Percentiles rank a stretch among this genome's conserved stretches.
These are phyloP conservation scores for Gardenia jasminoides DNA, from an alignment of 257 asterid species.

Conservation along the genomic window DNA sequence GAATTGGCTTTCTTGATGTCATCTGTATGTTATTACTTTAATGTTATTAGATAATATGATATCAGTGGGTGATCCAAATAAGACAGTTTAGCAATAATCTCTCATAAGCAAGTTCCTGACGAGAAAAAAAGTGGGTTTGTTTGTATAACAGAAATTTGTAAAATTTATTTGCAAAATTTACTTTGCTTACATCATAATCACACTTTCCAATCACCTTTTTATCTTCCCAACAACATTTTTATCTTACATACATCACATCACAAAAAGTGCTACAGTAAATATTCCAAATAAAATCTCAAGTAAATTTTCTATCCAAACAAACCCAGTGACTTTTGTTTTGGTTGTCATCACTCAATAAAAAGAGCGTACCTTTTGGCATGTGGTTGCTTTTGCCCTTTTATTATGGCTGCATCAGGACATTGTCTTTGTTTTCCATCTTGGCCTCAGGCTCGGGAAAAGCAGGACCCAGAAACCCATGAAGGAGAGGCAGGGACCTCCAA, in stretches of 20 bases:
- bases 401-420: constrained; percentile 18
- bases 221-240: too few species aligned
- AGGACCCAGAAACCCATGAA: constrained; percentile 36
- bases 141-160: too few species aligned
- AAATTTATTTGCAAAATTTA: too few species aligned
- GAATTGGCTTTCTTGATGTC: neutral
- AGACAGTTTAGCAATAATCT: constrained; percentile 16
- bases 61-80: constrained; percentile 7
- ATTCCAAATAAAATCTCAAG: too few species aligned
- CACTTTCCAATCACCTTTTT: too few species aligned
- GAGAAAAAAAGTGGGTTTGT: constrained; percentile 29
- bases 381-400: constrained; percentile 44
- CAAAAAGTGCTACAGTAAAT: too few species aligned
- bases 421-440: constrained; percentile 20
- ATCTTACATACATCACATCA: too few species aligned
- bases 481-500: constrained; percentile 20
- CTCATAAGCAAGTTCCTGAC: constrained; percentile 14
- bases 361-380: constrained; percentile 27
- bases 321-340: too few species aligned
- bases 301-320: too few species aligned
- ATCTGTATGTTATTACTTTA: neutral
- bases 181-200: too few species aligned
- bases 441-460: constrained; percentile 27
- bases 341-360: constrained; percentile 7
- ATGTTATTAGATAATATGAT: neutral